A percentile compares a stretch with the other conserved stretches of the same genome.
phyloP scores from a whole-genome alignment of 2,329 filamentous ascomycete species.

The Myriangium duriaei region DNA sequence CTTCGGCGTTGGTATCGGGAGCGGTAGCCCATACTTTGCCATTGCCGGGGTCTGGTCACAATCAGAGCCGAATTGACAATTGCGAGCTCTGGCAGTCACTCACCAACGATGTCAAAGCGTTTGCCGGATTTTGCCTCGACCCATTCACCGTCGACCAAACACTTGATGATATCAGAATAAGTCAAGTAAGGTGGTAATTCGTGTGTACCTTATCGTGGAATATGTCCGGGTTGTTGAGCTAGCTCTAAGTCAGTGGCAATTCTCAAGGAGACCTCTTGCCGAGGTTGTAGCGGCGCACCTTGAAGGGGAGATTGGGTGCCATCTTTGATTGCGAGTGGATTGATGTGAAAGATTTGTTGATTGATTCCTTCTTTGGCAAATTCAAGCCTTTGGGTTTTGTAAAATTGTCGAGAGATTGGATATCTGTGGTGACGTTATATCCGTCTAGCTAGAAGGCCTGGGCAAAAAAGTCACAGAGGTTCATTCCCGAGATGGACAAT shows the following conservation, averaged over 20 bases:
- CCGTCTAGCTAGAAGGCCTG: too few relatives aligned
- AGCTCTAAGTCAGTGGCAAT: slow-evolving; percentile 8
- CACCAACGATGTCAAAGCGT: slow-evolving; percentile 44
- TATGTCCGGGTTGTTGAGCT: slow-evolving; percentile 43
- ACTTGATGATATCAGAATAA: too few relatives aligned
- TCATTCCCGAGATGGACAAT: too few relatives aligned
- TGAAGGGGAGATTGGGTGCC: slow-evolving; percentile 30
- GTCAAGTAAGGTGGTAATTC: too few relatives aligned
- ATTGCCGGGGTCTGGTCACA: slow-evolving; percentile 35
- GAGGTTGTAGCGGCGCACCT: slow-evolving; percentile 23
- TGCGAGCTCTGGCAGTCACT: not conserved
- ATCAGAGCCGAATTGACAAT: slow-evolving; percentile 1
- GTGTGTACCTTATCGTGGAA: slow-evolving; percentile 35
- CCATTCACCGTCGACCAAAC: slow-evolving; percentile 44
- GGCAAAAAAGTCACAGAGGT: too few relatives aligned
- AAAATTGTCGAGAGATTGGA: too few relatives aligned
- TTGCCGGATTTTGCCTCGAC: slow-evolving; percentile 44
- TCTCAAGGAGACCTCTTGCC: too few relatives aligned
- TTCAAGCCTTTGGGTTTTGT: too few relatives aligned
- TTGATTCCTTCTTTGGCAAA: too few relatives aligned
- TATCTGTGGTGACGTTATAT: too few relatives aligned
- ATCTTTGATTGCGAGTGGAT: too few relatives aligned
- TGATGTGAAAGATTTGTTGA: too few relatives aligned
- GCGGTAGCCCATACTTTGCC: slow-evolving; percentile 37
- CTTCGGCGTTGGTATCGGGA: slow-evolving; percentile 39